phyloP scores from a whole-genome alignment of 176 grass and related monocot species.

The Bromus sterilis region DNA sequence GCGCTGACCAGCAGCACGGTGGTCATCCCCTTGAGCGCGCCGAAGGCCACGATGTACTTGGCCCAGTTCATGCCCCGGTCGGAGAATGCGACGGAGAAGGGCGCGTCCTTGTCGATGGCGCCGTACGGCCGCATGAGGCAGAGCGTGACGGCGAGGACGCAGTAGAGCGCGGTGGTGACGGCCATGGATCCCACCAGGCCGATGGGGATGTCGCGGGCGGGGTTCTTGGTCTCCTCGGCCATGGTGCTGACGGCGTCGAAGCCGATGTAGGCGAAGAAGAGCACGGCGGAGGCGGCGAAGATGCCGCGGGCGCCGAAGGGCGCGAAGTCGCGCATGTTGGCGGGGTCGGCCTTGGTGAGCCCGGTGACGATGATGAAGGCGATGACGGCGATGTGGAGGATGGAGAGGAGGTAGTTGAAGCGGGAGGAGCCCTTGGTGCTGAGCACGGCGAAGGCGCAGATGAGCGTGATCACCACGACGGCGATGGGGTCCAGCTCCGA shows the following conservation, averaged over 20 bases:
- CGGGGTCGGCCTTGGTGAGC: conserved; percentile 36
- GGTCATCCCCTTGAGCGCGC: conserved; percentile 75
- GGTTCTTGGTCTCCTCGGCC: conserved; percentile 50
- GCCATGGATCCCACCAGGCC: conserved; percentile 38
- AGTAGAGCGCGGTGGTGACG: conserved; percentile 34
- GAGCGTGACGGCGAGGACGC: conserved; percentile 37
- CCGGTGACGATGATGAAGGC: conserved; percentile 53
- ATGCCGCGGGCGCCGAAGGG: conserved; percentile 18
- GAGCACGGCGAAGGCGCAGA: conserved; percentile 37
- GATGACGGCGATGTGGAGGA: conserved; percentile 52
- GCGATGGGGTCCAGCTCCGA: conserved; percentile 57
- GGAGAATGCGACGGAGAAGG: conserved; percentile 50
- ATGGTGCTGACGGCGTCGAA: conserved; percentile 54
- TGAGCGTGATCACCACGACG: conserved; percentile 32
- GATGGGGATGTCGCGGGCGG: conserved; percentile 28
- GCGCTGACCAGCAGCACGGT: conserved; percentile 60
- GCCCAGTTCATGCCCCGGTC: conserved; percentile 51
- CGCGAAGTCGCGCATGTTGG: conserved; percentile 37
- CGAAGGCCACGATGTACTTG: conserved; percentile 66
- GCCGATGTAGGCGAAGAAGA: conserved; percentile 55
- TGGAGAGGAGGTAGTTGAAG: conserved; percentile 59
- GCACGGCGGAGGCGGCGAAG: conserved; percentile 22
- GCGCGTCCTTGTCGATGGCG: conserved; percentile 42
- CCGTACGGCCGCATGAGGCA: conserved; percentile 54
- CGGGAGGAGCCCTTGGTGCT: conserved; percentile 64